Conservation (phyloP, 164 flowering plant genomes). For the Vitis riparia region DNA sequence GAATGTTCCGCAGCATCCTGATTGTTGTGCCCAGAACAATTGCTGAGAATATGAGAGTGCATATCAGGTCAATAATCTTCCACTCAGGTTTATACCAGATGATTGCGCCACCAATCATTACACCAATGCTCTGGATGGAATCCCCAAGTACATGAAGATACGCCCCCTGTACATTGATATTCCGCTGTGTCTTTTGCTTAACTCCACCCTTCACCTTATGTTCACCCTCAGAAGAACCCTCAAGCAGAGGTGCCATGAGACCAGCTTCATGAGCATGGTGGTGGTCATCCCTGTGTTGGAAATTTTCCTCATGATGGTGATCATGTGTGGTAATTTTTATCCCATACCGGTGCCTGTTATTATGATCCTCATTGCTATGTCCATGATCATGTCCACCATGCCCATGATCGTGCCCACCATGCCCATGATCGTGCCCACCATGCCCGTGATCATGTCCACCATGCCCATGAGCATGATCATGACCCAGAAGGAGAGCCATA, state of each 20-base stretch:
- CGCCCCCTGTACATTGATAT: slow-evolving; percentile 87
- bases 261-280: slow-evolving; percentile 26
- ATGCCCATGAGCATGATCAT: slow-evolving; percentile 42
- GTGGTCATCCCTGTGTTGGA: no score
- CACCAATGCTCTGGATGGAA: slow-evolving; percentile 82
- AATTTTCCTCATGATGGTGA: slow-evolving; percentile 17
- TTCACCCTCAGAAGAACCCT: slow-evolving; percentile 18
- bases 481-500: slow-evolving; percentile 80
- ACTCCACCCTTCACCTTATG: slow-evolving; percentile 3
- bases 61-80: slow-evolving; percentile 77
- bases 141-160: slow-evolving; percentile 92
- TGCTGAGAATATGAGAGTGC: slow-evolving; percentile 75
- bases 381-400: slow-evolving; percentile 25
- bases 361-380: slow-evolving; percentile 18
- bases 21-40: slow-evolving; percentile 75
- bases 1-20: slow-evolving; percentile 68
- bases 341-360: slow-evolving; percentile 15
- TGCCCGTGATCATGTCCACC: slow-evolving; percentile 22
- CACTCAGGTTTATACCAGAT: slow-evolving; percentile 86
- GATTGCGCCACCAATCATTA: slow-evolving; percentile 83
- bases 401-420: slow-evolving; percentile 9
- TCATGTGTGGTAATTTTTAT: slow-evolving; percentile 14
- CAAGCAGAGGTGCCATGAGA: slow-evolving; percentile 38
- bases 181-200: slow-evolving; percentile 46
- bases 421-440: slow-evolving; percentile 34